phyloP scores from a whole-genome alignment of 169 alveolate species.

The Eimeria necatrix region DNA sequence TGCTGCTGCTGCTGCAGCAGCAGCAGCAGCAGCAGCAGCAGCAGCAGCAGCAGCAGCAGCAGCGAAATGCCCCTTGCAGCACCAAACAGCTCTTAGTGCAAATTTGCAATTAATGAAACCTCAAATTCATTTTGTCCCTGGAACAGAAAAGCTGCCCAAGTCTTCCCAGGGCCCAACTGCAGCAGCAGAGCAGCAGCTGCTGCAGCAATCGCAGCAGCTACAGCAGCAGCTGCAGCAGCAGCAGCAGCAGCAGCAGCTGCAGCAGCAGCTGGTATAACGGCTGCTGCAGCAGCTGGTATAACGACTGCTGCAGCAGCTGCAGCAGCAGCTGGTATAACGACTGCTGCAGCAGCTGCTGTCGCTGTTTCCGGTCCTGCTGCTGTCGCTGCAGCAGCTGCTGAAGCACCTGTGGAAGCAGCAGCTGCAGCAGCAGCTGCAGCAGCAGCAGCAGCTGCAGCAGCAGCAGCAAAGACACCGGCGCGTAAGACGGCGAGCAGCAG shows the following conservation, averaged over 20 bases:
- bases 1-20: neutral
- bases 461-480: neutral
- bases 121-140: too few species aligned
- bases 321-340: neutral
- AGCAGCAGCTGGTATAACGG: too few species aligned
- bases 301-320: neutral
- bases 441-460: conserved; percentile 51
- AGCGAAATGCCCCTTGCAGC: neutral
- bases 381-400: neutral
- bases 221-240: too few species aligned
- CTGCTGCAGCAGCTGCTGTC: neutral
- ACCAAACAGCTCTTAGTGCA: too few species aligned
- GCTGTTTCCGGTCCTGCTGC: neutral
- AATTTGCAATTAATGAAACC: too few species aligned
- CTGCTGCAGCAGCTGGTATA: neutral
- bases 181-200: too few species aligned
- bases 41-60: conserved; percentile 5
- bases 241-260: too few species aligned
- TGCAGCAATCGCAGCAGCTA: too few species aligned
- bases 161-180: too few species aligned
- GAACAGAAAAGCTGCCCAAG: too few species aligned
- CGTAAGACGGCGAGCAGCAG: neutral
- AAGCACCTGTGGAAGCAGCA: neutral
- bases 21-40: neutral
- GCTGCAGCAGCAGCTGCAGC: conserved; percentile 23